These are phyloP conservation scores for Plenodomus biglobosus DNA, from an alignment of 2,329 filamentous ascomycete species.

Conservation along the genomic window DNA sequence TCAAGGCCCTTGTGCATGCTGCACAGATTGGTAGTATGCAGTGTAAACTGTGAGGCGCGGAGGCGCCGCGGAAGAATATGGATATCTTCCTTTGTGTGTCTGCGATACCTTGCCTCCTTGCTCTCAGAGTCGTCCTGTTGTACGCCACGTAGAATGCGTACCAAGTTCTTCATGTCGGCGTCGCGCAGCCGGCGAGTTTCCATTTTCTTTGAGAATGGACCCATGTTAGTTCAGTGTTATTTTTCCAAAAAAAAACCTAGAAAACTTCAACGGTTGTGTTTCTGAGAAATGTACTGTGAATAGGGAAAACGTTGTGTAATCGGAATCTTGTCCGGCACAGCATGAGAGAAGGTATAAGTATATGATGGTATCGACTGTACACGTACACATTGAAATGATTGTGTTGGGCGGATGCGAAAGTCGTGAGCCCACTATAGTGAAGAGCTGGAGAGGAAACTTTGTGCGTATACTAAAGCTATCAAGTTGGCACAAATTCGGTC, in stretches of 20 bases:
- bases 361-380: neutral
- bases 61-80: constrained; percentile 25
- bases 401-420: neutral
- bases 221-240: neutral
- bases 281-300: neutral
- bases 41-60: constrained; percentile 17
- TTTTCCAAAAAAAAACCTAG: no score
- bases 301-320: neutral
- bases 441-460: neutral
- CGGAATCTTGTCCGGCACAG: constrained; percentile 1
- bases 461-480: no score
- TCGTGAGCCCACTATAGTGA: neutral
- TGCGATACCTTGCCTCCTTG: constrained; percentile 7
- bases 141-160: constrained; percentile 18
- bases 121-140: constrained; percentile 3
- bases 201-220: constrained; percentile 5
- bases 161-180: constrained; percentile 29
- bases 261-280: neutral
- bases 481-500: no score
- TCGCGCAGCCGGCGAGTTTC: constrained; percentile 20
- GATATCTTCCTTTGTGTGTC: constrained; percentile 16
- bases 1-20: constrained; percentile 27
- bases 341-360: constrained; percentile 1
- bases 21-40: constrained; percentile 22
- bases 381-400: constrained; percentile 6